Base-by-base conservation (phyloP, 331 rosid species). In the Malus hybrid region DNA sequence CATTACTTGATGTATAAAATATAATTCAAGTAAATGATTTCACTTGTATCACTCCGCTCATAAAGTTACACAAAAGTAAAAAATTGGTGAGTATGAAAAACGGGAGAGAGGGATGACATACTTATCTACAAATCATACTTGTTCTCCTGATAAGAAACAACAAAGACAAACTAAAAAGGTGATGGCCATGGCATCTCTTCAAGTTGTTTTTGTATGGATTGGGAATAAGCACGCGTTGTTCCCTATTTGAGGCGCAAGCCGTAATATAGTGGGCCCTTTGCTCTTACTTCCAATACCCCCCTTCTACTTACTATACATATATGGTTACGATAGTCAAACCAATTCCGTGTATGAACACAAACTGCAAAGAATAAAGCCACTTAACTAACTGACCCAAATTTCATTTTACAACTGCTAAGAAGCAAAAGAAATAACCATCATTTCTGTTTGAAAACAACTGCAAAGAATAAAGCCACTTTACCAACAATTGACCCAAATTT, bases 141-240 rank as follows among this genome's bases (percentile, higher is more conserved):
- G 2, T 63, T 63, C 63, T 6, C 5, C 24, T 24, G 20, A 63
- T 9, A 13, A 57, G 64, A 36, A 8, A 53, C 30, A 66, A 68
- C 18, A 58, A 19, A 20, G 42, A 75, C 39, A 75, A 30, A 34
- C 39, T 19, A 56, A 76, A 44, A 46, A 57, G 22, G 73, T 46
- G 65, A 32, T 16, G 44, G 11, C 19, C 53, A 63, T 46, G 79
- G 22, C 79, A 76, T 56, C 68, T 56, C 61, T 63, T 68, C 50
- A 74, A 33, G 20, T 14, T 73, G 78, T 6, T 61, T 76, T 13
- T 46, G 61, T 60, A 71, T 71, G 68, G 77, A 79, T 55, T 53
- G 55, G 55, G 72, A 68, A 62, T 26, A 63, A 64, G 91, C 97
- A 92, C 91, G 97, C 96, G 71, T 79, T 87, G 96, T 88, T 75